Evolutionary conservation across 192 early-diverging fungal genomes (phyloP).

Genomic region (Backusella tuberculispora): DNA sequence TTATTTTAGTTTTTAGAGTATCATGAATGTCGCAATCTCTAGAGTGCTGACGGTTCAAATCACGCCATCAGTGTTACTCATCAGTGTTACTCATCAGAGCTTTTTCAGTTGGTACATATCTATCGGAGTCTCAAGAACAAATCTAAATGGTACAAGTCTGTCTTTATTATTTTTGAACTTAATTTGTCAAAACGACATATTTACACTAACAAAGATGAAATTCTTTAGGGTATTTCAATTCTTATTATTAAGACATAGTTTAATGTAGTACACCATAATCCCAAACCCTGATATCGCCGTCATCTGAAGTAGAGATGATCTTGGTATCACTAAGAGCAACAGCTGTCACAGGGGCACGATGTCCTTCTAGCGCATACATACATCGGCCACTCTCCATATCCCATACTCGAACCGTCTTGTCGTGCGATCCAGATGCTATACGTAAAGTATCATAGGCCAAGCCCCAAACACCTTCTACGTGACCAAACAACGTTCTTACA

Average conservation of each 20-base stretch:
- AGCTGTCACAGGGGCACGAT: slow-evolving; percentile 76
- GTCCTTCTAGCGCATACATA: slow-evolving; percentile 66
- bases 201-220: slow-evolving; percentile 12
- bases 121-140: slow-evolving; percentile 1
- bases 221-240: not conserved
- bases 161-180: not conserved
- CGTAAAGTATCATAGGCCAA: slow-evolving; percentile 75
- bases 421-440: slow-evolving; percentile 66
- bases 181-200: slow-evolving; percentile 6
- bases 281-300: slow-evolving; percentile 80
- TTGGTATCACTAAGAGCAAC: slow-evolving; percentile 87
- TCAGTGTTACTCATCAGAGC: not conserved
- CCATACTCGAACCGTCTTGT: slow-evolving; percentile 76
- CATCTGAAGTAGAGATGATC: slow-evolving; percentile 85
- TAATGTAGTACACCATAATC: slow-evolving; percentile 63
- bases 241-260: not conserved
- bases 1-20: slow-evolving; percentile 4
- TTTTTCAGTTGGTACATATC: slow-evolving; percentile 4
- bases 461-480: slow-evolving; percentile 83
- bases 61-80: slow-evolving; percentile 21
- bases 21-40: slow-evolving; percentile 23
- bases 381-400: slow-evolving; percentile 72
- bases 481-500: slow-evolving; percentile 78
- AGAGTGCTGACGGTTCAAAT: not conserved
- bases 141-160: slow-evolving; percentile 2